phyloP scores from a whole-genome alignment of 1,284 basidiomycete species.

The Kwoniella shivajii region DNA sequence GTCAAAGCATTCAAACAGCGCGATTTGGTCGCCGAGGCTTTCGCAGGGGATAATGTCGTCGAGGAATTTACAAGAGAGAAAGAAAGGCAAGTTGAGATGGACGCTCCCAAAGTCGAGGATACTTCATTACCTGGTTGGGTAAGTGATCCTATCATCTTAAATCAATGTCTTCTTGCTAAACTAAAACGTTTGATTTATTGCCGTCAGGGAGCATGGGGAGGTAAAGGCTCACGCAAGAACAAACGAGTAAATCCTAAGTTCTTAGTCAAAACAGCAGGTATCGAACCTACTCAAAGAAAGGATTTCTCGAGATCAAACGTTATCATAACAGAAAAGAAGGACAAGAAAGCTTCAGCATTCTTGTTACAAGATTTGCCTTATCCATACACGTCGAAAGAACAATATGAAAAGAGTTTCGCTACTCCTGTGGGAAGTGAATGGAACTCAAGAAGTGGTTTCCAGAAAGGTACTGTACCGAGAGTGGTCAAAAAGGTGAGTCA shows the following conservation, averaged over 20 bases:
- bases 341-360: constrained; percentile 90
- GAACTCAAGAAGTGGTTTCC: constrained; percentile 88
- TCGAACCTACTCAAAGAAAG: constrained; percentile 74
- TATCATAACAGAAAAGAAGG: constrained; percentile 90
- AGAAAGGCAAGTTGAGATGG: constrained; percentile 71
- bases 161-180: not conserved
- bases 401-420: constrained; percentile 82
- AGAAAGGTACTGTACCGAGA: constrained; percentile 76
- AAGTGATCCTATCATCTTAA: constrained; percentile 36
- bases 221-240: constrained; percentile 61
- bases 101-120: constrained; percentile 83
- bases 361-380: constrained; percentile 85
- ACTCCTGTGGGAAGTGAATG: constrained; percentile 85
- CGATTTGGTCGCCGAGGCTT: constrained; percentile 88
- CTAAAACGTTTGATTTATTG: not conserved
- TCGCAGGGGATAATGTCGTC: constrained; percentile 94
- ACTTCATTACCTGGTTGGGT: constrained; percentile 95
- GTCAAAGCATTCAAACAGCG: constrained; percentile 59
- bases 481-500: constrained; percentile 76
- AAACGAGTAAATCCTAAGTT: constrained; percentile 58
- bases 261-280: constrained; percentile 77
- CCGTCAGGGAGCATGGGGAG: constrained; percentile 88
- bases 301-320: constrained; percentile 83
- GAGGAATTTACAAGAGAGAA: constrained; percentile 88
- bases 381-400: constrained; percentile 87